phyloP scores from a whole-genome alignment of 768 basidiomycete genomes.

The Trametes coccinea region DNA sequence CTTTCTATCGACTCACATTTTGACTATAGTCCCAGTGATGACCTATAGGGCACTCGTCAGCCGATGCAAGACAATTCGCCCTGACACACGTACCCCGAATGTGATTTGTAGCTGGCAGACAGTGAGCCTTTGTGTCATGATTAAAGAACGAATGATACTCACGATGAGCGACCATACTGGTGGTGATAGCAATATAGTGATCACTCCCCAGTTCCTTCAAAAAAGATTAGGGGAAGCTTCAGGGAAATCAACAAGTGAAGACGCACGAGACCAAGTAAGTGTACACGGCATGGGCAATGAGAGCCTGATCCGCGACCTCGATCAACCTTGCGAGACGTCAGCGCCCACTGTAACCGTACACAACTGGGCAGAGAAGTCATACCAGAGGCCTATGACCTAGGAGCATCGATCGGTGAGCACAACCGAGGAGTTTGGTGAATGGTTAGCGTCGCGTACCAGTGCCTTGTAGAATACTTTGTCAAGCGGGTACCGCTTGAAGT shows the following conservation, averaged over 20 bases:
- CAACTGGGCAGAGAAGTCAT: conserved; percentile 1
- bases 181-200: conserved; percentile 19
- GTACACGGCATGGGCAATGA: conserved; percentile 55
- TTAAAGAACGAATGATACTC: conserved; percentile 1
- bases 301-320: conserved; percentile 48
- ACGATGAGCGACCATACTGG: conserved; percentile 29
- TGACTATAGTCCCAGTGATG: conserved; percentile 56
- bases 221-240: neutral
- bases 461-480: conserved; percentile 53
- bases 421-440: neutral
- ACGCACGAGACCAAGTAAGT: conserved; percentile 56
- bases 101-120: conserved; percentile 28
- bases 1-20: conserved; percentile 41
- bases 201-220: conserved; percentile 30
- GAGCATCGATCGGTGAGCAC: neutral
- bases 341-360: neutral
- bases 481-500: conserved; percentile 54
- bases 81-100: conserved; percentile 26
- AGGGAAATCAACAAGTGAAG: neutral
- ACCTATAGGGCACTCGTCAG: conserved; percentile 37
- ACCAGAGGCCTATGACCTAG: conserved; percentile 40
- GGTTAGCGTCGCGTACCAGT: conserved; percentile 41
- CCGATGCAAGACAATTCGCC: neutral
- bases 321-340: conserved; percentile 39
- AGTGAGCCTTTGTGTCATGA: neutral